Conservation (phyloP, 306 rosid species). For the Malus asiatica region DNA sequence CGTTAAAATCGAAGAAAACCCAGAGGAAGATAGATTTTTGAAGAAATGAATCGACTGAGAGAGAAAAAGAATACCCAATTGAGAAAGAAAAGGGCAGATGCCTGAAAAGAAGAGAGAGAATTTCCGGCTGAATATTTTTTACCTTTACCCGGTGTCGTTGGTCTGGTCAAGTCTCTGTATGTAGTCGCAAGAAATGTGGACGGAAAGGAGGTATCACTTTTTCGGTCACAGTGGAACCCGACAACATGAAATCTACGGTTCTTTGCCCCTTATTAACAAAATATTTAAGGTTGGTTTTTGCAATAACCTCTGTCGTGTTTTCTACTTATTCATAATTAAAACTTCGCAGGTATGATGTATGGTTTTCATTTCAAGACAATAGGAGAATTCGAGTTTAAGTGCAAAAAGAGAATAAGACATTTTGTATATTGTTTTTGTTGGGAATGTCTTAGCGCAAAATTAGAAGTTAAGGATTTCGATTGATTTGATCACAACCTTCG, state of each 20-base stretch:
- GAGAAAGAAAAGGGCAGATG: neutral
- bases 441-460: too few relatives aligned
- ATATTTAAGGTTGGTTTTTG: neutral
- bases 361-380: neutral
- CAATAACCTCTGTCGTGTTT: neutral
- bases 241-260: conserved; percentile 36
- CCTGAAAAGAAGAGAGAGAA: conserved; percentile 10
- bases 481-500: too few relatives aligned
- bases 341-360: neutral
- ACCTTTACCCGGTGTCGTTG: conserved; percentile 15
- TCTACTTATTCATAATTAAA: neutral
- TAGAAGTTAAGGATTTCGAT: too few relatives aligned
- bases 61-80: neutral
- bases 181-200: conserved; percentile 57
- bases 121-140: conserved; percentile 21
- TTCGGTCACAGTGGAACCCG: conserved; percentile 28
- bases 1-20: conserved; percentile 18
- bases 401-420: too few relatives aligned
- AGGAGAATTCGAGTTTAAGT: too few relatives aligned
- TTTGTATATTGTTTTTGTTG: too few relatives aligned
- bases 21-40: neutral
- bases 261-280: neutral
- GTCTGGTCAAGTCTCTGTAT: conserved; percentile 1
- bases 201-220: conserved; percentile 22
- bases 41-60: conserved; percentile 6